phyloP scores from a whole-genome alignment of 1,284 basidiomycete genomes.

The Amanita bisporigera region DNA sequence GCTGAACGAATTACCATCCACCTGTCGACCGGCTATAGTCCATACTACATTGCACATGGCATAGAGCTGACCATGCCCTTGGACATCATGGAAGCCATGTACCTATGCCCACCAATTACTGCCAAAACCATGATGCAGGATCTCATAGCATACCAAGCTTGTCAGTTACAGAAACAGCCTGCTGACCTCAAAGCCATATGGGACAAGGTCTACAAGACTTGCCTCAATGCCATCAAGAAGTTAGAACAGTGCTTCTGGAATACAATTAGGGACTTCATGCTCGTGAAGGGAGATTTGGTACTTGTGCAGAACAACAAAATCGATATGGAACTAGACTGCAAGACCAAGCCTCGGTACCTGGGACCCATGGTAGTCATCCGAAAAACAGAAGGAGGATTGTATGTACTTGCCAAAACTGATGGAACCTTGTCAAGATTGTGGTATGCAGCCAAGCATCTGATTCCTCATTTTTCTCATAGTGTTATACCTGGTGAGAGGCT shows the following conservation, averaged over 20 bases:
- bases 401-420: no score
- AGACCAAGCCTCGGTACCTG: no score
- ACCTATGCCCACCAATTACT: constrained; percentile 9
- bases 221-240: background rate
- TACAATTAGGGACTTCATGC: background rate
- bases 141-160: background rate
- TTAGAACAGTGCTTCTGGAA: background rate
- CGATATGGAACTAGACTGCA: no score
- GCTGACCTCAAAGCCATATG: background rate
- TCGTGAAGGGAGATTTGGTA: background rate
- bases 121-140: background rate
- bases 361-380: no score
- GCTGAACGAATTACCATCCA: constrained; percentile 34
- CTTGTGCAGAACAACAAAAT: no score
- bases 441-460: no score
- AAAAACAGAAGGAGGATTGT: no score
- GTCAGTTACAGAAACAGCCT: background rate
- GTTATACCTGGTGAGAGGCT: no score
- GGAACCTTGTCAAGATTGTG: no score
- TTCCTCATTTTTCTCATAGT: no score
- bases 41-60: constrained; percentile 32
- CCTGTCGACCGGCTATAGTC: constrained; percentile 28
- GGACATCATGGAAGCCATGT: constrained; percentile 35
- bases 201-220: background rate
- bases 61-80: constrained; percentile 27